Evolutionary conservation across 1,139 yeast species (phyloP).

Genomic region (Debaryomyces psychrophilus): DNA sequence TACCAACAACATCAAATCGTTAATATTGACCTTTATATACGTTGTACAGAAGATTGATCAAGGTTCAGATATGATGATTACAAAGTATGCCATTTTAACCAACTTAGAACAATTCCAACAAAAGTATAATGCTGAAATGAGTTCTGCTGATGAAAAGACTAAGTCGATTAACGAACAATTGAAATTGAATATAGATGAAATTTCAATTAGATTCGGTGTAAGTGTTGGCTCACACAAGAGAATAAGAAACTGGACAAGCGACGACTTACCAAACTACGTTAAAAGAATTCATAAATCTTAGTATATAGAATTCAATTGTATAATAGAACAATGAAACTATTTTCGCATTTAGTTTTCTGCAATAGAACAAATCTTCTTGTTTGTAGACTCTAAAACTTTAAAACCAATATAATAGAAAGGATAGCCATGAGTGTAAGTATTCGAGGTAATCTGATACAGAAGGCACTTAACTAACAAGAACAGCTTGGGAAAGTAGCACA

Average conservation of each 20-base stretch:
- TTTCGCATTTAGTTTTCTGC: slow-evolving; percentile 1
- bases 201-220: slow-evolving; percentile 49
- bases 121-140: slow-evolving; percentile 18
- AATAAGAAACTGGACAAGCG: slow-evolving; percentile 60
- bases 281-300: slow-evolving; percentile 42
- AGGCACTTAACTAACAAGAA: slow-evolving; percentile 10
- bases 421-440: slow-evolving; percentile 9
- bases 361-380: not conserved
- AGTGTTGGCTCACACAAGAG: slow-evolving; percentile 54
- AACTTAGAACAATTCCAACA: slow-evolving; percentile 47
- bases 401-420: not conserved
- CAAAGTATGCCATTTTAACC: slow-evolving; percentile 63
- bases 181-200: slow-evolving; percentile 46
- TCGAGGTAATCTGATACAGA: not conserved
- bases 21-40: slow-evolving; percentile 48
- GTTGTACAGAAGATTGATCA: slow-evolving; percentile 56
- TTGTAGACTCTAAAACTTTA: not conserved
- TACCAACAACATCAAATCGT: slow-evolving; percentile 39
- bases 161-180: slow-evolving; percentile 35
- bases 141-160: slow-evolving; percentile 13
- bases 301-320: slow-evolving; percentile 1
- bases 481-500: slow-evolving; percentile 58
- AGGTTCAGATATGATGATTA: slow-evolving; percentile 63
- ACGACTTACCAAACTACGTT: slow-evolving; percentile 45
- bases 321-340: not conserved